Evolutionary conservation across 352 stramenopile species (phyloP).

Genomic region (Pythium aquatile): DNA sequence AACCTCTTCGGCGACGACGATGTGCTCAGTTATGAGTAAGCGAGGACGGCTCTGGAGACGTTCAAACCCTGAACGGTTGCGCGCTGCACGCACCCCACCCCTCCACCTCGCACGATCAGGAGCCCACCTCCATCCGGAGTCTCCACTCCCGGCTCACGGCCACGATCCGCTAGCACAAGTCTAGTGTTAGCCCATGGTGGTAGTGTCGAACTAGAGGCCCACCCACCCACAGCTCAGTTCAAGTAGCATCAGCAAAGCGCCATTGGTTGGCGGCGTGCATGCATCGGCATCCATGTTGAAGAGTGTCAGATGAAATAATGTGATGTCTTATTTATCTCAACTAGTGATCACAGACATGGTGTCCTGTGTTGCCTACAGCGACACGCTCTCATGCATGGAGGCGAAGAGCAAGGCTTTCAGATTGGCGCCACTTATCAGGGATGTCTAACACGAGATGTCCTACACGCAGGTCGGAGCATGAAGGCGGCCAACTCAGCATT

Average conservation of each 20-base stretch:
- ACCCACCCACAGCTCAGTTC: background rate
- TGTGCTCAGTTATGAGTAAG: constrained; percentile 48
- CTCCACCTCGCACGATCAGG: background rate
- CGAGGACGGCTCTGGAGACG: background rate
- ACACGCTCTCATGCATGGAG: too few relatives aligned
- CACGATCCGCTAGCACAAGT: background rate
- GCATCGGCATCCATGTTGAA: background rate
- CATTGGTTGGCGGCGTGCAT: background rate
- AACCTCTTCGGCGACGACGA: constrained; percentile 61
- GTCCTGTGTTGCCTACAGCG: too few relatives aligned
- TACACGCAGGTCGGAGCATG: background rate
- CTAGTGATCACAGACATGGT: background rate
- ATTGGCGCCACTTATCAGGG: too few relatives aligned
- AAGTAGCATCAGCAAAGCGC: background rate
- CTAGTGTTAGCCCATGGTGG: background rate
- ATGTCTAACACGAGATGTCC: too few relatives aligned
- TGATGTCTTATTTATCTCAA: constrained; percentile 21
- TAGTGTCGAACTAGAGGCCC: background rate
- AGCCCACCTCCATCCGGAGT: background rate
- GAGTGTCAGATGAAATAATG: constrained; percentile 15
- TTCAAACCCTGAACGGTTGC: background rate
- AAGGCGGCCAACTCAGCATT: background rate
- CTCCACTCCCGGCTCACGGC: background rate
- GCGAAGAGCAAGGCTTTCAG: too few relatives aligned
- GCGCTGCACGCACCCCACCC: background rate